Base-by-base conservation (phyloP, 345 rosid genomes). In the Hypericum androsaemum region DNA sequence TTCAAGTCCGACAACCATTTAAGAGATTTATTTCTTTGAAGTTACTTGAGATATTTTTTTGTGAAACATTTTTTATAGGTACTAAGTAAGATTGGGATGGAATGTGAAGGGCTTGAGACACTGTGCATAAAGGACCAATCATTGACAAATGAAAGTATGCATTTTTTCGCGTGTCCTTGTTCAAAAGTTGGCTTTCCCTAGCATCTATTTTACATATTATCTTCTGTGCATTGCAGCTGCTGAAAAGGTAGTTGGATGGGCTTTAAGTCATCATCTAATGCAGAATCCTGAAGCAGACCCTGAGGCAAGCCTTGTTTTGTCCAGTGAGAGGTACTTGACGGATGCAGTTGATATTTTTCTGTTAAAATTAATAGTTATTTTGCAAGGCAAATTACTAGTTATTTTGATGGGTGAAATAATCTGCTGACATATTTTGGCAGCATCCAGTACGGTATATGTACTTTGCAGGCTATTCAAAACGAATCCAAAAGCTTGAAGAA, bases 191-290 rank as follows among this genome's bases (percentile, higher is more conserved):
- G 7, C 11, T 37, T 39, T 3, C n/a, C 15, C 9, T 50, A 48
- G 52, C 61, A 7, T 35, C 47, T n/a, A 13, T 39, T 37, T 52
- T n/a, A 16, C 12, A 45, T 45, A 17, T 47, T 8, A 16, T 59
- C 53, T 54, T 37, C 10, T 60, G 39, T 64, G 47, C 52, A 51
- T 66, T 60, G 43, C 71, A 86, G 97, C 79, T 72, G 88, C 86
- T 48, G 97, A 89, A 67, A 86, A 82, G 76, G 76, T 89, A 38
- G 58, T 84, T 62, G 94, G 90, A 56, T 89, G 88, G 95, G 95
- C 87, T 62, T 51, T 86, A 54, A 72, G 94, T 72, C 77, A 86
- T 69, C 80, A 89, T 75, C 53, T 82, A 65, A 81, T 77, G 86
- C 77, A 75, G 62, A 78, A 83, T 71, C 75, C 80, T 64, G 83